These are phyloP conservation scores for Kazachstania africana DNA, from an alignment of 805 yeast genomes.

Conservation along the genomic window DNA sequence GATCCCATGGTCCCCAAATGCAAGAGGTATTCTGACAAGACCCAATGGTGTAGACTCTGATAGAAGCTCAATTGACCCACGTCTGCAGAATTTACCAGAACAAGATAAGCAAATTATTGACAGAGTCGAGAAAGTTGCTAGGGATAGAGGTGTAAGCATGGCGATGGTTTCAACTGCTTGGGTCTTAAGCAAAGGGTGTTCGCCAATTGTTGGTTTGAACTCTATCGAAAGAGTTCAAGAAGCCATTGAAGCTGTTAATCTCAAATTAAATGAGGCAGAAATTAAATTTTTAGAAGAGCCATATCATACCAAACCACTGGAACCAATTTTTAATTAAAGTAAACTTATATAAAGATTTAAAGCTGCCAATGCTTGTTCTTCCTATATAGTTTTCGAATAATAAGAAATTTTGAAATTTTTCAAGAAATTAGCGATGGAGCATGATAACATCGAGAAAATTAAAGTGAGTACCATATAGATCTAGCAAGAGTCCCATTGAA, in stretches of 20 bases:
- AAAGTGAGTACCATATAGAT: too few species aligned
- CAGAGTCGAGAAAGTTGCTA: slow-evolving; percentile 35
- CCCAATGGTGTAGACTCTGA: slow-evolving; percentile 22
- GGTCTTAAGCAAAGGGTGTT: slow-evolving; percentile 27
- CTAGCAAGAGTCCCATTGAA: too few species aligned
- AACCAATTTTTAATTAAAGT: background rate
- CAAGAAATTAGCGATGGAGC: too few species aligned
- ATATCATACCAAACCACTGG: slow-evolving; percentile 2
- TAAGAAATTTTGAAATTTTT: too few species aligned
- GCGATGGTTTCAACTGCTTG: slow-evolving; percentile 37
- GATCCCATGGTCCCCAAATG: slow-evolving; percentile 52
- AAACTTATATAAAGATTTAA: too few species aligned
- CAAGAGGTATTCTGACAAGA: slow-evolving; percentile 43
- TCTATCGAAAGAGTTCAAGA: slow-evolving; percentile 41
- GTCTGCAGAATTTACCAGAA: background rate
- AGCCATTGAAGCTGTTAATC: slow-evolving; percentile 31
- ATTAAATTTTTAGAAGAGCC: slow-evolving; percentile 12
- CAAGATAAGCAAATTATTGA: background rate
- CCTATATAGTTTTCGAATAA: too few species aligned
- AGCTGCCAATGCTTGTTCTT: too few species aligned
- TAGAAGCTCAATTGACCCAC: slow-evolving; percentile 6
- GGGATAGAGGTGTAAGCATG: slow-evolving; percentile 37
- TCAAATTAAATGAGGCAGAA: slow-evolving; percentile 25
- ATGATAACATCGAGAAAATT: too few species aligned
- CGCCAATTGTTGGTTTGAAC: slow-evolving; percentile 45